These are phyloP conservation scores for Backusella liffmaniae DNA, from an alignment of 192 early-diverging fungal genomes.

Conservation along the genomic window DNA sequence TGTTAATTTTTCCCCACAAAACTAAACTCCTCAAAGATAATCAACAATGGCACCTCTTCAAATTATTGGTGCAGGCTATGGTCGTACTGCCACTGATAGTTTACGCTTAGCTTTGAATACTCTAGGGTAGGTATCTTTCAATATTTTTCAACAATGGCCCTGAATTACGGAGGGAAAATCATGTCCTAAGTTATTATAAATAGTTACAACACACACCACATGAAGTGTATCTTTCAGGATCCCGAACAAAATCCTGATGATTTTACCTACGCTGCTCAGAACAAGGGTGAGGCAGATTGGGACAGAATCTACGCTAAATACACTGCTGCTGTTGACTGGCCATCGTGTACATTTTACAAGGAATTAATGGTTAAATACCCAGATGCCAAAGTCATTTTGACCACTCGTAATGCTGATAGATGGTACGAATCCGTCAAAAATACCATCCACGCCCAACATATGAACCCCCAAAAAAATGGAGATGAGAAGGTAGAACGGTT, in stretches of 20 bases:
- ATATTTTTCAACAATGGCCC: too few species aligned
- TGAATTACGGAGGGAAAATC: not conserved
- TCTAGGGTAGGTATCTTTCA: slow-evolving; percentile 5
- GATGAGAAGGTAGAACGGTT: not conserved
- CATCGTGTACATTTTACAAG: not conserved
- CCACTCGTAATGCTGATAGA: slow-evolving; percentile 9
- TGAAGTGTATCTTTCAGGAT: not conserved
- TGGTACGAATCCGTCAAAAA: slow-evolving; percentile 23
- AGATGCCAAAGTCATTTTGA: slow-evolving; percentile 24
- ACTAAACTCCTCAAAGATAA: not conserved
- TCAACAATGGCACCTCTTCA: slow-evolving; percentile 10
- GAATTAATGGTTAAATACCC: slow-evolving; percentile 8
- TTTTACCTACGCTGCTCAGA: not conserved
- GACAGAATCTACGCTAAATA: slow-evolving; percentile 11
- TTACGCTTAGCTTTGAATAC: slow-evolving; percentile 16
- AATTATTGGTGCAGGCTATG: slow-evolving; percentile 21
- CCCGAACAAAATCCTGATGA: not conserved
- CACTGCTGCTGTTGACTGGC: slow-evolving; percentile 25
- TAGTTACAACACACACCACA: not conserved
- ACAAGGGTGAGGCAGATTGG: slow-evolving; percentile 13
- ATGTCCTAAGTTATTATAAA: not conserved
- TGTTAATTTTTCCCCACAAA: too few species aligned
- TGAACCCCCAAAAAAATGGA: not conserved
- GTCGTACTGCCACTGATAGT: slow-evolving; percentile 26
- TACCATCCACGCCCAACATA: not conserved